Evolutionary conservation across 768 basidiomycete genomes (phyloP), one percentile per base, ranked within the genome.

Genomic region (Tricholoma furcatifolium): DNA sequence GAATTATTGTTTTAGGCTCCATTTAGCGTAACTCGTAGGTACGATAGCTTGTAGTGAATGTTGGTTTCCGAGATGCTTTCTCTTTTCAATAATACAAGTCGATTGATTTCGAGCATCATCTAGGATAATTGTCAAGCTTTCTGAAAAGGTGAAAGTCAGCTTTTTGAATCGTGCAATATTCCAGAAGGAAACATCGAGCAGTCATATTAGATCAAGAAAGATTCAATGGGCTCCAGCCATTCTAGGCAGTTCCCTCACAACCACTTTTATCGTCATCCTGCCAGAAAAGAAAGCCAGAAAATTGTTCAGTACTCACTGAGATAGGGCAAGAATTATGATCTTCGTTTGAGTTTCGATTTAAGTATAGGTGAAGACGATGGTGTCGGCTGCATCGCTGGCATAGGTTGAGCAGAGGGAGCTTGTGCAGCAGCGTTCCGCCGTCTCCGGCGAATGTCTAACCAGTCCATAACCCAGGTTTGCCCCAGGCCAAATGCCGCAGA

Each of bases 121-220:
- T 27, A 4, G 2, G 30, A 31, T 10, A 43, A 38, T 11, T 17
- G 12, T 4, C 4, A 38, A 4, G 12, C 12, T 38, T 38, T 14
- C 43, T 50, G 10, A 2, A 24, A 35, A 23, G 12, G 24, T 2
- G 4, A 23, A 2, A 14, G 24, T 59, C 41, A 57, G 53, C 44
- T 34, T 7, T n/a, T 14, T 34, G 20, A 30, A 36, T 44, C 24
- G 0, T 20, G 31, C 23, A 55, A 15, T 17, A 34, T 21, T 18
- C 21, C 38, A 4, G 20, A 7, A 27, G 27, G 4, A 27, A 27
- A 27, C 27, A 36, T 35, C 4, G 24, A 45, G 57, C 60, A 70
- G 79, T 92, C 90, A 91, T 85, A 91, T 92, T 92, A 92, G 90
- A 92, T 92, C 90, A 92, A 92, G 90, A 77, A 76, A 67, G 57